These are phyloP conservation scores for Oryza punctata DNA, from an alignment of 176 grass and related monocot species.

Conservation along the genomic window DNA sequence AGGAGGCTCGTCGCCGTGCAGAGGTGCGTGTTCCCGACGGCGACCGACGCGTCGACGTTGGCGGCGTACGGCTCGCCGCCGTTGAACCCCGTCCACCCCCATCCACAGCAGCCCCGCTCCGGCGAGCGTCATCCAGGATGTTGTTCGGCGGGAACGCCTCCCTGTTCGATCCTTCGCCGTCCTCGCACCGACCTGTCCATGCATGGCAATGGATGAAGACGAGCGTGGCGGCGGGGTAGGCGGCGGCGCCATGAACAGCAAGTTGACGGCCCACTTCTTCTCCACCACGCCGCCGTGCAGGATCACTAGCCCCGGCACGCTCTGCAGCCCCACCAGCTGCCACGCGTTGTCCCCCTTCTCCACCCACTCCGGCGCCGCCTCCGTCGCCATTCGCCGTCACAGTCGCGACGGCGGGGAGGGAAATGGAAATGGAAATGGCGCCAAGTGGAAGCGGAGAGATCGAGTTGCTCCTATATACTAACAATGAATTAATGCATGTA, in stretches of 20 bases:
- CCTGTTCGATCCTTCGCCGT: conserved; percentile 68
- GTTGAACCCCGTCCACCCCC: conserved; percentile 89
- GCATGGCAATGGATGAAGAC: too few relatives aligned
- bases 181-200: conserved; percentile 57
- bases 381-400: conserved; percentile 36
- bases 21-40: conserved; percentile 78
- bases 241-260: conserved; percentile 81
- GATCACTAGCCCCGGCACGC: conserved; percentile 67
- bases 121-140: conserved; percentile 59
- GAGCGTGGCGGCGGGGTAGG: conserved; percentile 41
- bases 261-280: conserved; percentile 95
- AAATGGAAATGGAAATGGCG: not conserved
- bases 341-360: conserved; percentile 72
- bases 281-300: conserved; percentile 77
- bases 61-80: conserved; percentile 71
- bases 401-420: not conserved
- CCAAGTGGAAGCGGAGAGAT: conserved; percentile 10
- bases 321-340: conserved; percentile 86
- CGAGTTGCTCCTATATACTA: not conserved
- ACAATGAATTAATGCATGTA: too few relatives aligned
- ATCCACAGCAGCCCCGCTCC: conserved; percentile 82
- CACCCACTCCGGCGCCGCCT: conserved; percentile 63
- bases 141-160: conserved; percentile 84
- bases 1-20: conserved; percentile 82
- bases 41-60: conserved; percentile 61